These are phyloP conservation scores for Saccharomyces hybrid DNA, from an alignment of 1,139 yeast species.

Conservation along the genomic window DNA sequence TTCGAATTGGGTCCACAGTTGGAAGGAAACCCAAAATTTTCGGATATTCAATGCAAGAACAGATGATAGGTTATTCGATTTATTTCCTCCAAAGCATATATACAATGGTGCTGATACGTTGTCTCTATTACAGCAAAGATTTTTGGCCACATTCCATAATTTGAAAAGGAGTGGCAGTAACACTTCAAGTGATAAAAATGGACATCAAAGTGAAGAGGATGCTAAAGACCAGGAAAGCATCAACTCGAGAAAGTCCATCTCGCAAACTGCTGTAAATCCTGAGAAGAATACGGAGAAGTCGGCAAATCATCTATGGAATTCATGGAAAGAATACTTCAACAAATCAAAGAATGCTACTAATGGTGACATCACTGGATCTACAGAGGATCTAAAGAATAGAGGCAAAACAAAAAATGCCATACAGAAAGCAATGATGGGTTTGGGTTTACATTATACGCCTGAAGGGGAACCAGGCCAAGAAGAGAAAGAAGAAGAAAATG, in stretches of 20 bases:
- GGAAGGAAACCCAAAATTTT: conserved; percentile 65
- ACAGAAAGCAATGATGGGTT: conserved; percentile 1
- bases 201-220: conserved; percentile 5
- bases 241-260: neutral
- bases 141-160: conserved; percentile 31
- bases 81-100: conserved; percentile 72
- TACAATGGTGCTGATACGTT: conserved; percentile 31
- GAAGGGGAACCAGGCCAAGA: neutral
- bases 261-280: neutral
- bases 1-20: conserved; percentile 47
- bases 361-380: neutral
- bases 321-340: conserved; percentile 15
- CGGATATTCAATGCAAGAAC: conserved; percentile 63
- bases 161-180: conserved; percentile 9
- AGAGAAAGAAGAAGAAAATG: neutral
- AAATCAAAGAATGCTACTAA: conserved; percentile 6
- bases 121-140: conserved; percentile 27
- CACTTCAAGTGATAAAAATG: conserved; percentile 8
- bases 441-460: conserved; percentile 1
- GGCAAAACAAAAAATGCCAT: conserved; percentile 2
- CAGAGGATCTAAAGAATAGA: conserved; percentile 4
- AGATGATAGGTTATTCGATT: conserved; percentile 83
- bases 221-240: conserved; percentile 6
- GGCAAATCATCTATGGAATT: conserved; percentile 5
- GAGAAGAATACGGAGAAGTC: neutral